A percentile compares a stretch with the other conserved stretches of the same genome.
These are phyloP conservation scores for Capronia americana DNA, from an alignment of 2,329 filamentous ascomycete genomes.

Conservation along the genomic window DNA sequence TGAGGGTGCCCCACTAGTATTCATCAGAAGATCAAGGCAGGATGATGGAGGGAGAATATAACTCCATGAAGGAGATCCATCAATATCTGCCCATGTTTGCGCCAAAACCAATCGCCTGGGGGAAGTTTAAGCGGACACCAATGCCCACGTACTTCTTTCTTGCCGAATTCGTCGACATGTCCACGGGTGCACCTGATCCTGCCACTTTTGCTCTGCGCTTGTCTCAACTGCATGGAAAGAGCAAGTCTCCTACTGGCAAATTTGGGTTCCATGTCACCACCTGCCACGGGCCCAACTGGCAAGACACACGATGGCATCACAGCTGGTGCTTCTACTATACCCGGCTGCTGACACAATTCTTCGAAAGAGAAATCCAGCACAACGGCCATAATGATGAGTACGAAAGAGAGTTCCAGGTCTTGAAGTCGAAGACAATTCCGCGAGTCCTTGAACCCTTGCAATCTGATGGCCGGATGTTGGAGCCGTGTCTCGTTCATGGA, in stretches of 20 bases:
- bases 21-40: conserved; percentile 24
- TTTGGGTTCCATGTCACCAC: conserved; percentile 49
- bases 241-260: conserved; percentile 45
- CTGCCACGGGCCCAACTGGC: conserved; percentile 43
- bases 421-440: conserved; percentile 44
- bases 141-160: conserved; percentile 44
- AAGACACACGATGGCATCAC: conserved; percentile 45
- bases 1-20: conserved; percentile 11
- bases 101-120: conserved; percentile 43
- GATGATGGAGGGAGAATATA: conserved; percentile 44
- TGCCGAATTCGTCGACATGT: conserved; percentile 44
- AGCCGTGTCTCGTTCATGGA: conserved; percentile 48
- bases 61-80: conserved; percentile 43
- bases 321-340: conserved; percentile 51
- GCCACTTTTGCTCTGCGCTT: conserved; percentile 39
- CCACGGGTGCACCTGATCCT: conserved; percentile 40
- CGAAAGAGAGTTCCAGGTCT: conserved; percentile 35
- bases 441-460: conserved; percentile 40
- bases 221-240: conserved; percentile 44
- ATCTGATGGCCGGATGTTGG: conserved; percentile 39
- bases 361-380: conserved; percentile 42
- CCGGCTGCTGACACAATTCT: conserved; percentile 43
- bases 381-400: conserved; percentile 46
- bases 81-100: conserved; percentile 41
- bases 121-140: conserved; percentile 34